Conservation (phyloP, 441 rosid species). For the Populus tomentosa region DNA sequence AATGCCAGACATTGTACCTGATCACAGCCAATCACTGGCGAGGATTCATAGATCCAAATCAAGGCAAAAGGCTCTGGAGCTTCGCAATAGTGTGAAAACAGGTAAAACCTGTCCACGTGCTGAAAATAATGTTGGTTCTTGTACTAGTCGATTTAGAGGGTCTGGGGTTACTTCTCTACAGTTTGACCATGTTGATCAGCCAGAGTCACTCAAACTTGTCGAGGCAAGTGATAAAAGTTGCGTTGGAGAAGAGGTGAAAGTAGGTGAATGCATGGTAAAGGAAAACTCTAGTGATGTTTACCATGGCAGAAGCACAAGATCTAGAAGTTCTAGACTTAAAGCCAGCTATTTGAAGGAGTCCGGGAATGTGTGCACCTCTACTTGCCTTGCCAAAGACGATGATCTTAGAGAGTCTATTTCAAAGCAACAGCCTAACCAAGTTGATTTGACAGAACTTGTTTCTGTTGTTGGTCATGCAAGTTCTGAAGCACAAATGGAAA, state of each 20-base stretch:
- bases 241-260: conserved; percentile 13
- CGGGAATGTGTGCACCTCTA: conserved; percentile 2
- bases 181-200: conserved; percentile 31
- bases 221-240: conserved; percentile 24
- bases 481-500: conserved; percentile 21
- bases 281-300: background rate
- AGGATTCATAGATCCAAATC: conserved; percentile 83
- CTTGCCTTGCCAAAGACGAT: background rate
- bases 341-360: background rate
- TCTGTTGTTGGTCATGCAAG: conserved; percentile 7
- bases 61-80: conserved; percentile 75
- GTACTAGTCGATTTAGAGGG: conserved; percentile 23
- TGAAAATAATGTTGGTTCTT: conserved; percentile 26
- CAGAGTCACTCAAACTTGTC: conserved; percentile 29
- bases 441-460: background rate
- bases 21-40: conserved; percentile 47
- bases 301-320: background rate
- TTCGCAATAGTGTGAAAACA: conserved; percentile 65
- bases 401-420: background rate
- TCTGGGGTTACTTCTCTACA: conserved; percentile 40
- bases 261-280: background rate
- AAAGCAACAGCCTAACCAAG: background rate
- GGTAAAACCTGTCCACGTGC: conserved; percentile 28
- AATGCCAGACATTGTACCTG: conserved; percentile 28
- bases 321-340: background rate